Evolutionary conservation across 371 early-diverging fungal genomes (phyloP), one percentile per base, ranked within the genome.

Genomic region (Lichtheimia hyalospora): DNA sequence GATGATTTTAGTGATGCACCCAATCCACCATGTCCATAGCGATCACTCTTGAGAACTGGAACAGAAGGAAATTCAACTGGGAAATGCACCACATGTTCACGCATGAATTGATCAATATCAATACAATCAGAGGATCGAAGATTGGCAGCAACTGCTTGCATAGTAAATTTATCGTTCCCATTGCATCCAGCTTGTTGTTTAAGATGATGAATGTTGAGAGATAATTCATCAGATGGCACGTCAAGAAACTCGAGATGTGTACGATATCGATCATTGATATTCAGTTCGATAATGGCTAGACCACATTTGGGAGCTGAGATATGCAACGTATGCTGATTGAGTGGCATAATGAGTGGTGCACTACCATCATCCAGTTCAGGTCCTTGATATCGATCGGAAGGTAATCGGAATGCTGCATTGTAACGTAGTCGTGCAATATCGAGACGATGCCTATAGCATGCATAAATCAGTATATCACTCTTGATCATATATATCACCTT

Each of bases 341-440:
- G 48, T 7, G 73, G 69, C 39, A 67, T 60, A 58, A 74, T 70
- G 16, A 41, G 52, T 21, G 71, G 69, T 21, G 43, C 43, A 20
- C 21, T 10, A 4, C 27, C 39, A 3, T 58, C 10, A 42, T 44
- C 44, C 58, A 65, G 16, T 42, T 54, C 39, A 42, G 28, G 12
- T n/a, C 53, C 28, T 51, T 51, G 21, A 54, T 73, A 62, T 2
- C 81, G 71, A 57, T 89, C 89, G 34, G 60, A 57, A 15, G 86
- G 85, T 54, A 86, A 43, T 20, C 85, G 74, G 27, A 87, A 74
- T 24, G 76, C 78, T 4, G 85, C 79, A 58, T 89, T 89, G 58
- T 73, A 85, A 21, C 88, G 74, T n/a, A 89, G 66, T 2, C 86
- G 76, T n/a, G 85, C 50, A 14, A 83, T 64, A 54, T 89, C 90